phyloP scores from a whole-genome alignment of 2,329 filamentous ascomycete genomes.

The Calycina marina region DNA sequence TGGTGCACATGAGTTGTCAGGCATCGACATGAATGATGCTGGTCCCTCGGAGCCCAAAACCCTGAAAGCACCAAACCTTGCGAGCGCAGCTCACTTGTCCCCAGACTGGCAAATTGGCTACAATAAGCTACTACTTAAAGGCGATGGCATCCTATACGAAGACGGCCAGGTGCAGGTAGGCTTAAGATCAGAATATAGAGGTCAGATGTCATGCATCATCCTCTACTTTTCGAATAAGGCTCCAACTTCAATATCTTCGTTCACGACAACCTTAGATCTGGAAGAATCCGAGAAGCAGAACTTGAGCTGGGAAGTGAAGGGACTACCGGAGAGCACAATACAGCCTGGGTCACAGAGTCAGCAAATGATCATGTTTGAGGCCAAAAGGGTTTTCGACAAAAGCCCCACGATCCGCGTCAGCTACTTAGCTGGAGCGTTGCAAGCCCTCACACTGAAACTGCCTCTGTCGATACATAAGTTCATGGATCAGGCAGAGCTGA shows the following conservation, averaged over 20 bases:
- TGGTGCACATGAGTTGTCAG: constrained; percentile 54
- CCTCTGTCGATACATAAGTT: constrained; percentile 88
- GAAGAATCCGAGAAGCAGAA: constrained; percentile 48
- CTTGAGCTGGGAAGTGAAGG: constrained; percentile 77
- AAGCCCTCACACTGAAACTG: constrained; percentile 81
- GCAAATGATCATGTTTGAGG: constrained; percentile 90
- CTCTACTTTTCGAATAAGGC: constrained; percentile 95
- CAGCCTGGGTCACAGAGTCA: constrained; percentile 64
- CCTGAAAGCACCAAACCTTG: constrained; percentile 64
- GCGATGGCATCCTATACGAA: constrained; percentile 86
- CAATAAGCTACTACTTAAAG: constrained; percentile 61
- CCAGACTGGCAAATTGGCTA: constrained; percentile 91
- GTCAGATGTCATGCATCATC: constrained; percentile 90
- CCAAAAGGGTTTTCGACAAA: constrained; percentile 65
- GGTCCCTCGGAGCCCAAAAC: constrained; percentile 41
- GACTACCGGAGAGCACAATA: constrained; percentile 72
- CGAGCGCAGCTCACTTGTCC: constrained; percentile 80
- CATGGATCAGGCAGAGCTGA: constrained; percentile 82
- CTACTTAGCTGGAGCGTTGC: constrained; percentile 84
- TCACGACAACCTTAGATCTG: constrained; percentile 87
- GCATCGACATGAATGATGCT: constrained; percentile 61
- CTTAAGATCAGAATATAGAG: constrained; percentile 82
- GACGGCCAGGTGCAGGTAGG: constrained; percentile 90
- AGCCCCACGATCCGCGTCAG: constrained; percentile 86
- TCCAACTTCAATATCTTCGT: constrained; percentile 68